Evolutionary conservation across 495 filamentous ascomycete species (phyloP), one percentile per base, ranked within the genome.

Genomic region (Evernia prunastri): DNA sequence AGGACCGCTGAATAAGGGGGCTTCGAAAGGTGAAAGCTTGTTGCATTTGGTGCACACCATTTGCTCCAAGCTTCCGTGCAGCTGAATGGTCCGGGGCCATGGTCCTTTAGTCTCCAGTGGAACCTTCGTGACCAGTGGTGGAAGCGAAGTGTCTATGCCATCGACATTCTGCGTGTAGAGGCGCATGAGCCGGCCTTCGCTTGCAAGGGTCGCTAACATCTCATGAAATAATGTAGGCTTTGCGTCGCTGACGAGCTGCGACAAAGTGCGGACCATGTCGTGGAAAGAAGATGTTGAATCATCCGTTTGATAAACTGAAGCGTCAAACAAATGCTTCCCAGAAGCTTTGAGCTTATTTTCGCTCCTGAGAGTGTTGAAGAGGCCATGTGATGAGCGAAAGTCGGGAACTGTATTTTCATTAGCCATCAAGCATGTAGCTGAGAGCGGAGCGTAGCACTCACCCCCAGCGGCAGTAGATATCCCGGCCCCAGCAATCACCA

Each of bases 91-190:
- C 66, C 83, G 83, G 1, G 94, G 94, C 95, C 95, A 98, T 4
- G 89, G 90, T 18, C 87, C 93, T 75, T 96, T 96, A 54, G 76
- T 74, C 42, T 78, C 79, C 10, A 90, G 75, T 1, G 92, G 92
- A 4, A 96, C 84, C 42, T 80, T 79, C 3, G 94, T 97, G 9
- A 82, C 78, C 18, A 98, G 79, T 3, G 92, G 92, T 35, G 83
- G 77, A 77, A 97, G 85, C 20, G 86, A 85, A 10, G 90, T 94
- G 68, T 98, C 94, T 65, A 98, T 87, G 56, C 90, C 89, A 74
- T 98, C 94, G 25, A 98, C 92, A 67, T 98, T 98, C 68, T 98
- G 94, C 13, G 87, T 91, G 74, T 98, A 98, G 12, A 98, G 80
- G 27, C 94, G 90, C 68, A 96, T 79, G n/a, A 98, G 79, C 4